Evolutionary conservation across 1,284 basidiomycete genomes (phyloP).

Genomic region (Uromyces viciae-fabae): DNA sequence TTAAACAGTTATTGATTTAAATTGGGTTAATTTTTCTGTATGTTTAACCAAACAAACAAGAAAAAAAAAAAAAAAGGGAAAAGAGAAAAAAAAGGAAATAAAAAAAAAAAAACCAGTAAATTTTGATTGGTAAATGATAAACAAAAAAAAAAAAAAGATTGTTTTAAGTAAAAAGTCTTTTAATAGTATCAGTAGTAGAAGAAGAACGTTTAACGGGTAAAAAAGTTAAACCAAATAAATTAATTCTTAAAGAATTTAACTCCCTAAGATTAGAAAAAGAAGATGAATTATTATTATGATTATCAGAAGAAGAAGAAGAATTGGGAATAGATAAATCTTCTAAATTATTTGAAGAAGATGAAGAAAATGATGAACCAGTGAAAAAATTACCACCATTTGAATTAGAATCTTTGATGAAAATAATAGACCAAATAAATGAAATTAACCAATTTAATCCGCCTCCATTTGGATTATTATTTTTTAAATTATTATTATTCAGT

Average conservation of each 20-base stretch:
- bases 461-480: neutral
- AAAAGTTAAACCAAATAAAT: constrained; percentile 3
- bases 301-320: neutral
- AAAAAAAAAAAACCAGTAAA: neutral
- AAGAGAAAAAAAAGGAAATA: neutral
- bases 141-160: neutral
- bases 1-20: too few relatives aligned
- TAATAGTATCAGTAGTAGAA: neutral
- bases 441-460: constrained; percentile 25
- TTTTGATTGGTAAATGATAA: neutral
- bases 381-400: neutral
- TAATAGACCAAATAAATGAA: constrained; percentile 32
- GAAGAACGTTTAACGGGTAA: neutral
- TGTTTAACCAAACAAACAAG: neutral
- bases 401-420: constrained; percentile 42
- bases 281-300: neutral
- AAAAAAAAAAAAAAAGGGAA: constrained; percentile 11
- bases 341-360: constrained; percentile 4
- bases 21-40: too few relatives aligned
- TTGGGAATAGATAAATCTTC: neutral
- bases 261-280: neutral
- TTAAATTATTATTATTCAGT: too few relatives aligned
- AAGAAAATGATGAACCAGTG: too few relatives aligned
- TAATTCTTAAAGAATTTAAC: constrained; percentile 2
- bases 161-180: neutral